Evolutionary conservation across 139 green algal genomes (phyloP).

Genomic region (Auxenochlorella pyrenoidosa): DNA sequence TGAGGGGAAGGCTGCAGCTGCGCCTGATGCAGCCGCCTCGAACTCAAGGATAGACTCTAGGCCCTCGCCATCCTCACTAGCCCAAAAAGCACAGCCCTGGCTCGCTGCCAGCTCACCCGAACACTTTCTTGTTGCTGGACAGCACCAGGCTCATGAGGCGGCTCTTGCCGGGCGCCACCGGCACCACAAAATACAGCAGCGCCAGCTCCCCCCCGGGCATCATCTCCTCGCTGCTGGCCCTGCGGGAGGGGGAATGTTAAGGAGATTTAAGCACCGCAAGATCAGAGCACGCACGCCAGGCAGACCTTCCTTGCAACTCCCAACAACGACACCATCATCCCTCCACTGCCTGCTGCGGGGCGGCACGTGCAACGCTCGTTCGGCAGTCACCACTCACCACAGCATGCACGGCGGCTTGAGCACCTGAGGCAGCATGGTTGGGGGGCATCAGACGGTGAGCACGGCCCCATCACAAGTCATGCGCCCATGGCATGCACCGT

Average conservation of each 20-base stretch:
- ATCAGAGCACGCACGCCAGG: no score
- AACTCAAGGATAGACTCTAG: no score
- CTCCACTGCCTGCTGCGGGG: no score
- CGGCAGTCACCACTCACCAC: neutral
- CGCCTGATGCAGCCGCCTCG: no score
- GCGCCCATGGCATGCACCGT: no score
- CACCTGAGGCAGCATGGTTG: no score
- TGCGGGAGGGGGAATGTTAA: neutral
- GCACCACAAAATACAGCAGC: slow-evolving; percentile 24
- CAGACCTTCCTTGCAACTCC: neutral
- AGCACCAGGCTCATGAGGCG: slow-evolving; percentile 13
- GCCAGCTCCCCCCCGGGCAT: slow-evolving; percentile 6
- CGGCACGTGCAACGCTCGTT: no score
- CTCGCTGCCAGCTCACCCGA: neutral
- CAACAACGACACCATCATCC: neutral
- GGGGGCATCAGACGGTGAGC: no score
- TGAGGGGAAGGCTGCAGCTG: neutral
- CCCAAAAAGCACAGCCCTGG: no score
- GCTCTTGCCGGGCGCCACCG: slow-evolving; percentile 13
- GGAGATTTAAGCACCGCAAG: neutral
- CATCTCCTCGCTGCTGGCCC: slow-evolving; percentile 17
- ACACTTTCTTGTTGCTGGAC: slow-evolving; percentile 16
- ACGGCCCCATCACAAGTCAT: no score
- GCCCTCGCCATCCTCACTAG: no score
- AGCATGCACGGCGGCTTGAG: slow-evolving; percentile 29